Percentiles rank a stretch among this genome's conserved stretches.
These are phyloP conservation scores for Chamaecrista fasciculata DNA, from an alignment of 306 rosid species.

Conservation along the genomic window DNA sequence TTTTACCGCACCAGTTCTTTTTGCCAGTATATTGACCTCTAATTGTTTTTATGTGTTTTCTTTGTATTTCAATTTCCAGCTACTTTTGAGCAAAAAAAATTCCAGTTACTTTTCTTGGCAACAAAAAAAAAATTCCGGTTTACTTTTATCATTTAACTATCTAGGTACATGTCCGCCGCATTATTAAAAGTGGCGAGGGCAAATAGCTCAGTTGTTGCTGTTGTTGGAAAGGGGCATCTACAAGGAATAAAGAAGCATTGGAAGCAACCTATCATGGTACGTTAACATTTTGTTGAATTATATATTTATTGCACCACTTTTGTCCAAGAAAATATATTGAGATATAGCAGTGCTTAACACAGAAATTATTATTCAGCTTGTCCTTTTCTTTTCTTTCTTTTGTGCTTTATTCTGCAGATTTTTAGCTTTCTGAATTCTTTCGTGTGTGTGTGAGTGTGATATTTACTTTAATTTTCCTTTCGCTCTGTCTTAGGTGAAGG, in stretches of 20 bases:
- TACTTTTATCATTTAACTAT: slow-evolving; percentile 9
- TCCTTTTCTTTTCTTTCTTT: not conserved
- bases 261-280: slow-evolving; percentile 80
- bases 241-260: slow-evolving; percentile 86
- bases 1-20: slow-evolving; percentile 8
- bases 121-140: no score
- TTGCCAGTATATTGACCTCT: not conserved
- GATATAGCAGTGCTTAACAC: not conserved
- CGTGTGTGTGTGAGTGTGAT: no score
- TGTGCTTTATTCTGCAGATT: not conserved
- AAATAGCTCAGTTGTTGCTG: slow-evolving; percentile 79
- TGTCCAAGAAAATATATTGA: slow-evolving; percentile 2
- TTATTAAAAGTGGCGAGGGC: slow-evolving; percentile 66
- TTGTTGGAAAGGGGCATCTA: slow-evolving; percentile 92
- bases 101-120: no score
- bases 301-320: not conserved
- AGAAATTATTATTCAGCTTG: slow-evolving; percentile 2
- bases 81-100: no score
- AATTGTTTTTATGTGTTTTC: not conserved
- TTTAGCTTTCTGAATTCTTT: not conserved
- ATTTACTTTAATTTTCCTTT: not conserved
- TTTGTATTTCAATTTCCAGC: not conserved
- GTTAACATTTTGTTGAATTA: slow-evolving; percentile 26
- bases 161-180: slow-evolving; percentile 82
- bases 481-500: slow-evolving; percentile 52